These are phyloP conservation scores for Aspergillus flavus DNA, from an alignment of 2,329 filamentous ascomycete genomes.

Conservation along the genomic window DNA sequence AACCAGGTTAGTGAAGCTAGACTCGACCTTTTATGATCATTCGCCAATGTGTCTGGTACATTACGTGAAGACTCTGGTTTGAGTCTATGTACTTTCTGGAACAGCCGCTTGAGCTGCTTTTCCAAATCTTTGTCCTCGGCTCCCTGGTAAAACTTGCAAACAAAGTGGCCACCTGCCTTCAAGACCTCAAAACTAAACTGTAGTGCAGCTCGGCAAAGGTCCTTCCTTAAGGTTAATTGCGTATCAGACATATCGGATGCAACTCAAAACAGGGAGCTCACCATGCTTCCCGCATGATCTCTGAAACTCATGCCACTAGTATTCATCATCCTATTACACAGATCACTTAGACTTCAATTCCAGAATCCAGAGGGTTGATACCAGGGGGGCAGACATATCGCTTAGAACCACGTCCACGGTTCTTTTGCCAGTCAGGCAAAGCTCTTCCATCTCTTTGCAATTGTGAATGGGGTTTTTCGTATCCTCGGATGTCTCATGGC, in stretches of 20 bases:
- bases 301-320: constrained; percentile 84
- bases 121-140: constrained; percentile 81
- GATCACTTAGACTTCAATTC: constrained; percentile 91
- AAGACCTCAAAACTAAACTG: constrained; percentile 84
- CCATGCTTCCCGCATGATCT: constrained; percentile 94
- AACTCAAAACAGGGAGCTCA: constrained; percentile 49
- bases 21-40: constrained; percentile 2
- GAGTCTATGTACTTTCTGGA: constrained; percentile 77
- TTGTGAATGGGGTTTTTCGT: neutral
- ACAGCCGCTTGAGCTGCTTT: constrained; percentile 71
- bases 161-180: constrained; percentile 79
- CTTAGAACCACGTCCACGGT: constrained; percentile 90
- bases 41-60: constrained; percentile 50
- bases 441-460: neutral
- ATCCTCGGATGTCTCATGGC: neutral
- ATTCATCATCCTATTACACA: constrained; percentile 98
- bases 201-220: constrained; percentile 84
- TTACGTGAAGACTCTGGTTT: constrained; percentile 90
- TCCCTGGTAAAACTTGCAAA: constrained; percentile 98
- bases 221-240: constrained; percentile 55
- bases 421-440: constrained; percentile 42
- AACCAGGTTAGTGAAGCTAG: constrained; percentile 16
- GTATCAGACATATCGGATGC: constrained; percentile 2
- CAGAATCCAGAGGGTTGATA: constrained; percentile 75
- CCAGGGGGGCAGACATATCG: constrained; percentile 99